Evolutionary conservation across 2,329 filamentous ascomycete genomes (phyloP).

Genomic region (Verticillium tricorpus): DNA sequence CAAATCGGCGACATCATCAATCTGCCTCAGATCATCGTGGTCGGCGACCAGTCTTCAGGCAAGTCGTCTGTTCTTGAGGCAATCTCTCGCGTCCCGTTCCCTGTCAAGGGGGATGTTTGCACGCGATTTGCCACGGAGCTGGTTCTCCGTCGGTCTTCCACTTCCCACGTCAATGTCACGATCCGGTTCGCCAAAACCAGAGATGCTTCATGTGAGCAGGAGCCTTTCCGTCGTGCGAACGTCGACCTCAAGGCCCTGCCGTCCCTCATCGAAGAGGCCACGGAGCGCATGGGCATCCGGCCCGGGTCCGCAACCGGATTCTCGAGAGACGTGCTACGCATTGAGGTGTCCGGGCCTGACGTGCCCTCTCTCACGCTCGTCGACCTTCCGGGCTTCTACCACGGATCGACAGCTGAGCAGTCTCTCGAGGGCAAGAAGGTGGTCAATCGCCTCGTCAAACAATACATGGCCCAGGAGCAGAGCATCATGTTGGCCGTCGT

Average conservation of each 20-base stretch:
- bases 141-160: slow-evolving; percentile 42
- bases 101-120: slow-evolving; percentile 52
- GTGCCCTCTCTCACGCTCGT: slow-evolving; percentile 52
- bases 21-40: slow-evolving; percentile 49
- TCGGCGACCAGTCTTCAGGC: slow-evolving; percentile 57
- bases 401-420: slow-evolving; percentile 41
- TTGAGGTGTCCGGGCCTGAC: slow-evolving; percentile 43
- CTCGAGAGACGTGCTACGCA: slow-evolving; percentile 38
- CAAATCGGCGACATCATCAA: slow-evolving; percentile 32
- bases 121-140: slow-evolving; percentile 61
- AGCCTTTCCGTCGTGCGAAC: slow-evolving; percentile 12
- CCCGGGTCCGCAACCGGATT: slow-evolving; percentile 30
- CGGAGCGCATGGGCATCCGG: slow-evolving; percentile 43
- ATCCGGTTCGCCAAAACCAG: slow-evolving; percentile 20
- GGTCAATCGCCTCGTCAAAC: slow-evolving; percentile 41
- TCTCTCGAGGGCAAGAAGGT: slow-evolving; percentile 36
- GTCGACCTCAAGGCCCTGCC: slow-evolving; percentile 21
- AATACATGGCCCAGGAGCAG: slow-evolving; percentile 51
- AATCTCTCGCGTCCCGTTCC: slow-evolving; percentile 58
- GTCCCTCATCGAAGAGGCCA: slow-evolving; percentile 33
- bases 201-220: not conserved
- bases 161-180: slow-evolving; percentile 27
- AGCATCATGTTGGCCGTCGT: slow-evolving; percentile 59
- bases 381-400: slow-evolving; percentile 54
- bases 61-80: slow-evolving; percentile 64